A percentile compares a stretch with the other conserved stretches of the same genome.
Evolutionary conservation across 108 stramenopile genomes (phyloP).

Genomic region (Cyclotella choctawhatcheeana): DNA sequence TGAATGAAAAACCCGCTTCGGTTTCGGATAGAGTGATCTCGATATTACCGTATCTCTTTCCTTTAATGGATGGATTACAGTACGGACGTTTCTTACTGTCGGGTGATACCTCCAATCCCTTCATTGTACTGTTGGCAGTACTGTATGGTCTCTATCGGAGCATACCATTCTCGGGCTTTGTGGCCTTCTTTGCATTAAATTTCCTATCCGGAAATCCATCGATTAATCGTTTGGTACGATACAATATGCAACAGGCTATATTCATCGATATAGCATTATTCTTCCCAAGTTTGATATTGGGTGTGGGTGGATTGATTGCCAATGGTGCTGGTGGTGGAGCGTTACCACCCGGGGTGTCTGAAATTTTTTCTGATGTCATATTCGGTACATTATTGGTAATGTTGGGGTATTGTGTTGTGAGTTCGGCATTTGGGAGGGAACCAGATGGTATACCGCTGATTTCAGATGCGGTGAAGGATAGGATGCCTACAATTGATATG

Average conservation of each 20-base stretch:
- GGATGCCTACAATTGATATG: conserved; percentile 89
- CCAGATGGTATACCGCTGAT: conserved; percentile 82
- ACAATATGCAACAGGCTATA: conserved; percentile 92
- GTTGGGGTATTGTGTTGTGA: conserved; percentile 66
- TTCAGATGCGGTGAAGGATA: conserved; percentile 65
- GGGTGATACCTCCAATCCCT: conserved; percentile 74
- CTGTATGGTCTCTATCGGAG: conserved; percentile 68
- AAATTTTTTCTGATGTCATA: conserved; percentile 67
- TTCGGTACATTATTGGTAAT: conserved; percentile 72
- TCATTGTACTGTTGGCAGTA: conserved; percentile 60
- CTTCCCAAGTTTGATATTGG: conserved; percentile 76
- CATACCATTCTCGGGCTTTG: conserved; percentile 82
- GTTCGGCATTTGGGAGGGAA: conserved; percentile 68
- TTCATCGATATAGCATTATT: conserved; percentile 91
- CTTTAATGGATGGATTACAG: conserved; percentile 83
- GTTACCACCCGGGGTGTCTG: conserved; percentile 47
- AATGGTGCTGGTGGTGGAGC: conserved; percentile 30
- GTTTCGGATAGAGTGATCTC: conserved; percentile 67
- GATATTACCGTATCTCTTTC: conserved; percentile 84
- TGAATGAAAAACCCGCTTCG: conserved; percentile 82
- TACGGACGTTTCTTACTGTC: conserved; percentile 78
- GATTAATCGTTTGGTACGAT: conserved; percentile 80
- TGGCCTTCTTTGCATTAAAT: conserved; percentile 81
- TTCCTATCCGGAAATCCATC: conserved; percentile 73
- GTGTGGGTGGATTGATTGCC: conserved; percentile 48